Conservation (phyloP, 2,329 filamentous ascomycete species). For the Aphanocladium album region DNA sequence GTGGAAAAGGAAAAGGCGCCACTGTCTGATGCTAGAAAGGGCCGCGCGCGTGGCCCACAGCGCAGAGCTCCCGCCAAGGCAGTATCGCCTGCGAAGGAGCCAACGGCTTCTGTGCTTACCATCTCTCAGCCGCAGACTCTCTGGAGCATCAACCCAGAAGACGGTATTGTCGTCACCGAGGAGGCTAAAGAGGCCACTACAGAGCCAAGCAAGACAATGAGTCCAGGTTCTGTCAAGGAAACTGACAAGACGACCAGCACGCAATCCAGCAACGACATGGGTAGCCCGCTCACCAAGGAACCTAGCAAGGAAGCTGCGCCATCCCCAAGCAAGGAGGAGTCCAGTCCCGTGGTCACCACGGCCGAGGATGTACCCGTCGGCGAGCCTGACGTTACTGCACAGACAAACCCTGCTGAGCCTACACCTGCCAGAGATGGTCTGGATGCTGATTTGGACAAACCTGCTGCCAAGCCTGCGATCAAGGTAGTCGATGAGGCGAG, state of each 20-base stretch:
- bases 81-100: slow-evolving; percentile 23
- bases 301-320: background rate
- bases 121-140: slow-evolving; percentile 44
- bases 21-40: slow-evolving; percentile 84
- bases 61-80: slow-evolving; percentile 60
- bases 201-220: background rate
- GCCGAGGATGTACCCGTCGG: background rate
- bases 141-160: slow-evolving; percentile 49
- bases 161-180: slow-evolving; percentile 25
- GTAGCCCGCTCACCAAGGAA: background rate
- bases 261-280: background rate
- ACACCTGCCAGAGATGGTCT: background rate
- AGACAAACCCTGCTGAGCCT: slow-evolving; percentile 2
- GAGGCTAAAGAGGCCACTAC: background rate
- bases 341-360: background rate
- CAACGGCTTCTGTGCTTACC: slow-evolving; percentile 34
- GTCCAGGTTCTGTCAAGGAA: background rate
- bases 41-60: slow-evolving; percentile 81
- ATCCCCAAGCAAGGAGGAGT: background rate
- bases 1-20: slow-evolving; percentile 65
- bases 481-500: background rate
- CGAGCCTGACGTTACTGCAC: background rate
- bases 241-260: background rate
- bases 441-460: background rate
- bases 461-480: background rate